Percentiles rank a stretch among this genome's conserved stretches.
phyloP scores from a whole-genome alignment of 768 basidiomycete genomes.

The Suillus sp. region DNA sequence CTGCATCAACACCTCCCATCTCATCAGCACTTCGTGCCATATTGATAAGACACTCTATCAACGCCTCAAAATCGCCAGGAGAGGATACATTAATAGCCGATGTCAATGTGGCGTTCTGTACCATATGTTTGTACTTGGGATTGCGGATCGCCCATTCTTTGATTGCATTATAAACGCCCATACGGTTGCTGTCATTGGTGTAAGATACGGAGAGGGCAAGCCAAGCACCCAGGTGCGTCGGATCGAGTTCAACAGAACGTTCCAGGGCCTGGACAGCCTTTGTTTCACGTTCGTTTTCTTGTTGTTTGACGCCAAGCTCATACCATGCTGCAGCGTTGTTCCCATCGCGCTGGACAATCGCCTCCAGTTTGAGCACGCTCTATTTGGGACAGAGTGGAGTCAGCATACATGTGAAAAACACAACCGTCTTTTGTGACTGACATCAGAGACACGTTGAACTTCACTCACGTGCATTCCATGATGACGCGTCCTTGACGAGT shows the following conservation, averaged over 20 bases:
- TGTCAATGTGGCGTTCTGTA: conserved; percentile 39
- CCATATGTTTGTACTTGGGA: conserved; percentile 51
- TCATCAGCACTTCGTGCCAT: conserved; percentile 65
- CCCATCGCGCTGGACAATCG: conserved; percentile 79
- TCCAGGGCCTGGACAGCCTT: conserved; percentile 86
- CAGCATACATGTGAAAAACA: conserved; percentile 20
- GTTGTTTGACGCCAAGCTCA: conserved; percentile 93
- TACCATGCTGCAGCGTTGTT: conserved; percentile 79
- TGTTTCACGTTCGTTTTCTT: conserved; percentile 94
- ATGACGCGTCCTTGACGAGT: conserved; percentile 52
- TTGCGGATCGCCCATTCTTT: conserved; percentile 80
- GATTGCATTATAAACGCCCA: conserved; percentile 77
- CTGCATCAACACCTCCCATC: conserved; percentile 76
- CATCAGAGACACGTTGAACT: conserved; percentile 40
- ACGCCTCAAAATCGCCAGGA: conserved; percentile 40
- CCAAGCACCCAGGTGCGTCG: conserved; percentile 76
- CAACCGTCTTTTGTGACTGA: conserved; percentile 27
- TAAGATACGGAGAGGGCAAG: conserved; percentile 88
- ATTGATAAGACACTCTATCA: conserved; percentile 78
- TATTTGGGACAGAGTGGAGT: conserved; percentile 35
- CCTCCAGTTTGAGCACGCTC: conserved; percentile 89
- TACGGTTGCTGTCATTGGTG: conserved; percentile 84
- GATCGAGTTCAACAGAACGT: conserved; percentile 80
- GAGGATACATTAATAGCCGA: conserved; percentile 28
- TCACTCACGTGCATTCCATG: conserved; percentile 39